Evolutionary conservation across 495 filamentous ascomycete genomes (phyloP).

Genomic region (Antarctomyces pellizariae): DNA sequence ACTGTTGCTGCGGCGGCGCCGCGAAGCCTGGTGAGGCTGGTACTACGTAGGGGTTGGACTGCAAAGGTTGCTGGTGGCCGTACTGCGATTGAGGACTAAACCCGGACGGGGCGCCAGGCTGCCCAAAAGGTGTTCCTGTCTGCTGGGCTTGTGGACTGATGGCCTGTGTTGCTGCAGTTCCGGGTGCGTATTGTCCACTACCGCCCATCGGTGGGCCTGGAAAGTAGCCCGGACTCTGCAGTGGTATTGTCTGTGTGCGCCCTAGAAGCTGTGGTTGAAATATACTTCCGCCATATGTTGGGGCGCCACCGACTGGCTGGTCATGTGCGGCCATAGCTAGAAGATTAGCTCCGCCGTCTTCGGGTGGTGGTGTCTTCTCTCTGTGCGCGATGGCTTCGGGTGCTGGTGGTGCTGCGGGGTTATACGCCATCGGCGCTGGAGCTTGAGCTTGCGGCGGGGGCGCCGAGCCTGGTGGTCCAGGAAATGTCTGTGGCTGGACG

Average conservation of each 20-base stretch:
- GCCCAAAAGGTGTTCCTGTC: conserved; percentile 10
- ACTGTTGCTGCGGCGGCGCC: no score
- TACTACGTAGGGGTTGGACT: conserved; percentile 13
- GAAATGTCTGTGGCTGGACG: no score
- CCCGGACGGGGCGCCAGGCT: conserved; percentile 15
- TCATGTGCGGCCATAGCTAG: conserved; percentile 39
- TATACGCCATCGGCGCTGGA: conserved; percentile 60
- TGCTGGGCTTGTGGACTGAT: conserved; percentile 12
- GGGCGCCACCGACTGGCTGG: conserved; percentile 14
- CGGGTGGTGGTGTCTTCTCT: conserved; percentile 72
- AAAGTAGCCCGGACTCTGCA: conserved; percentile 8
- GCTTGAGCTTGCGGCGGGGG: conserved; percentile 21
- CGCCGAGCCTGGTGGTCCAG: conserved; percentile 10
- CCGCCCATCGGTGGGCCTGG: conserved; percentile 5
- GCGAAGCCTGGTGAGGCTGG: conserved; percentile 1
- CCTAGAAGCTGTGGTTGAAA: conserved; percentile 7
- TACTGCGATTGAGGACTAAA: conserved; percentile 11
- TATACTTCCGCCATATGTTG: conserved; percentile 6
- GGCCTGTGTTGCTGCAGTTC: conserved; percentile 2
- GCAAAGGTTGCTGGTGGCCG: conserved; percentile 16
- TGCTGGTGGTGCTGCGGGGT: conserved; percentile 69
- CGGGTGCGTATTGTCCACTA: no score
- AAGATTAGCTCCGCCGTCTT: conserved; percentile 47
- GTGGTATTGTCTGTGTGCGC: conserved; percentile 9
- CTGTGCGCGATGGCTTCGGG: conserved; percentile 63